Evolutionary conservation across 2,329 filamentous ascomycete species (phyloP), one percentile per base, ranked within the genome.

Genomic region (Penicillium sp.): DNA sequence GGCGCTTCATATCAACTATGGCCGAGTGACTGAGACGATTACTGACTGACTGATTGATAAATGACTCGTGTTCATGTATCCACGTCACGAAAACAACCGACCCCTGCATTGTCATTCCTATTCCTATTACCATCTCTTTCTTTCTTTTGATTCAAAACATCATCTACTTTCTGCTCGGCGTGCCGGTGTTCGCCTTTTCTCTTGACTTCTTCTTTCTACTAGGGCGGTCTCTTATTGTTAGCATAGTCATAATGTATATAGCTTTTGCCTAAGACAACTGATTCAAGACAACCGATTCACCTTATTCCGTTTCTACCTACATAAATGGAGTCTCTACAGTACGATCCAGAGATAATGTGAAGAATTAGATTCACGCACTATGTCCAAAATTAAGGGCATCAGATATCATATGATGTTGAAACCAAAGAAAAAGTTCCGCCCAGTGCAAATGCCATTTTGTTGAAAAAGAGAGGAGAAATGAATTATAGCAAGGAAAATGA

Each of bases 191-290:
- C 38, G 46, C 30, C 48, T 47, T 16, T 9, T 33, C 21, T 26
- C n/a, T n/a, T n/a, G n/a, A n/a, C n/a, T 56, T 24, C 46, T 20
- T 43, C 38, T 51, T 28, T 50, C 8, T 33, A 14, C 26, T 35
- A 18, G 14, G 51, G 51, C 26, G 51, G 28, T 53, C n/a, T 53
- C 14, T 47, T 46, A 53, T 43, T 23, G 20, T 43, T 43, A 43
- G 38, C 18, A 20, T 18, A 20, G 38, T n/a, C 33, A 52, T 52
- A 46, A 53, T 53, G 51, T 53, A 53, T 33, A 53, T 53, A 53
- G 51, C 30, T 21, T 21, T 35, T n/a, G n/a, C n/a, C n/a, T 43
- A 30, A 6, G 28, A 30, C 30, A 35, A 35, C 12, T 52, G n/a
- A 38, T 4, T 45, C 18, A 42, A 18, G 8, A 21, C n/a, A 23